phyloP scores from a whole-genome alignment of 805 yeast genomes.

The Barnettozyma populi region DNA sequence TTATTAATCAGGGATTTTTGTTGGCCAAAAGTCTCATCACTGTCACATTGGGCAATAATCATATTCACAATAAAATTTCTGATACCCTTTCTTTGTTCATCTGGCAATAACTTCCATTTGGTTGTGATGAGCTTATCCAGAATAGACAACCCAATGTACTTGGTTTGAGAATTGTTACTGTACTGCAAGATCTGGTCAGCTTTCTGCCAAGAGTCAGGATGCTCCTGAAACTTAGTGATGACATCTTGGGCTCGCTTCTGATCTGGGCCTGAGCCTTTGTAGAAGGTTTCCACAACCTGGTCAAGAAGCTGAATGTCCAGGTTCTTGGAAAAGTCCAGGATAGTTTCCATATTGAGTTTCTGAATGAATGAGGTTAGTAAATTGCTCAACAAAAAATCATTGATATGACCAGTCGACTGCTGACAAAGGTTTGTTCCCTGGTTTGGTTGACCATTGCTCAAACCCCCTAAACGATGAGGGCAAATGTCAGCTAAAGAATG shows the following conservation, averaged over 20 bases:
- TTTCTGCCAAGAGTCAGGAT: constrained; percentile 93
- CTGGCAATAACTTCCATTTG: constrained; percentile 90
- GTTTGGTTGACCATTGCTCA: background rate
- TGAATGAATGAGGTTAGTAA: constrained; percentile 4
- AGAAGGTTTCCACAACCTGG: constrained; percentile 79
- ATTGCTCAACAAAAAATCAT: background rate
- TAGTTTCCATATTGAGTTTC: constrained; percentile 61
- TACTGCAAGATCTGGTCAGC: constrained; percentile 84
- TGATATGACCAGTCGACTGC: background rate
- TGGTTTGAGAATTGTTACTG: constrained; percentile 77
- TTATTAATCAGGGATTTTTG: constrained; percentile 86
- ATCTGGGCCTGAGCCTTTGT: constrained; percentile 62
- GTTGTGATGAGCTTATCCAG: constrained; percentile 86
- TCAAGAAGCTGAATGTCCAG: constrained; percentile 78
- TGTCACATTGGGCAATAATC: constrained; percentile 88
- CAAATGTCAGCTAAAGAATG: background rate
- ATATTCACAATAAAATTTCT: constrained; percentile 90
- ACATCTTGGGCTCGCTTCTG: constrained; percentile 68
- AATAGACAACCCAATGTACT: constrained; percentile 86
- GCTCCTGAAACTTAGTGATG: constrained; percentile 80
- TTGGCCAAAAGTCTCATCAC: constrained; percentile 61
- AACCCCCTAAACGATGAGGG: background rate
- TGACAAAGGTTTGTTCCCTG: background rate
- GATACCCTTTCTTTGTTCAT: constrained; percentile 85
- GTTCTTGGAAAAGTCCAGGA: constrained; percentile 82